phyloP scores from a whole-genome alignment of 2,329 filamentous ascomycete genomes.

The Alternaria dauci region DNA sequence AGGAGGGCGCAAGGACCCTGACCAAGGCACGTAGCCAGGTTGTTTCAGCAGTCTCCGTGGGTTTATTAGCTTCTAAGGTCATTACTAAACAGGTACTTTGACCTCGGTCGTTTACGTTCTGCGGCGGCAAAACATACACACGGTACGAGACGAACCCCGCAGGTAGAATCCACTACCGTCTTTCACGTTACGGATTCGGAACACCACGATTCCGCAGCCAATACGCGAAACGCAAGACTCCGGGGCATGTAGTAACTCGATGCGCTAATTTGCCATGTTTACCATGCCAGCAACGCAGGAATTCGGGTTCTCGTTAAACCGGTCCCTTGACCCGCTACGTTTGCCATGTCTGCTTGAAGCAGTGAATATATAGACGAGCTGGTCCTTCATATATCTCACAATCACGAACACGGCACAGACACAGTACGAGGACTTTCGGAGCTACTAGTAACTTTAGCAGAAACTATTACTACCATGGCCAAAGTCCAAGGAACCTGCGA shows the following conservation, averaged over 20 bases:
- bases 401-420: neutral
- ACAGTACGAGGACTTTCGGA: neutral
- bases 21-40: too few relatives aligned
- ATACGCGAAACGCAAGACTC: neutral
- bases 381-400: neutral
- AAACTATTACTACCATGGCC: neutral
- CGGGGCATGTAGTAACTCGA: too few relatives aligned
- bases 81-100: too few relatives aligned
- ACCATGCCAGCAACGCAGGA: neutral
- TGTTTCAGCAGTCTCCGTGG: too few relatives aligned
- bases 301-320: neutral
- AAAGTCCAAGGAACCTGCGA: slow-evolving; percentile 26
- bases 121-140: too few relatives aligned
- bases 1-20: neutral
- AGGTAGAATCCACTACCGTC: neutral
- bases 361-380: neutral
- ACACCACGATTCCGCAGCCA: neutral
- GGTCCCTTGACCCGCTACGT: neutral
- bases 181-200: neutral
- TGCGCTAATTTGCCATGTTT: too few relatives aligned
- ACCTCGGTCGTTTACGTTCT: too few relatives aligned
- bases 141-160: too few relatives aligned
- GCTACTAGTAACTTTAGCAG: neutral
- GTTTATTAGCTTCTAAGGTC: too few relatives aligned
- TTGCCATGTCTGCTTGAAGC: neutral